phyloP scores from a whole-genome alignment of 139 green algal genomes.

The Monoraphidium neglectum region DNA sequence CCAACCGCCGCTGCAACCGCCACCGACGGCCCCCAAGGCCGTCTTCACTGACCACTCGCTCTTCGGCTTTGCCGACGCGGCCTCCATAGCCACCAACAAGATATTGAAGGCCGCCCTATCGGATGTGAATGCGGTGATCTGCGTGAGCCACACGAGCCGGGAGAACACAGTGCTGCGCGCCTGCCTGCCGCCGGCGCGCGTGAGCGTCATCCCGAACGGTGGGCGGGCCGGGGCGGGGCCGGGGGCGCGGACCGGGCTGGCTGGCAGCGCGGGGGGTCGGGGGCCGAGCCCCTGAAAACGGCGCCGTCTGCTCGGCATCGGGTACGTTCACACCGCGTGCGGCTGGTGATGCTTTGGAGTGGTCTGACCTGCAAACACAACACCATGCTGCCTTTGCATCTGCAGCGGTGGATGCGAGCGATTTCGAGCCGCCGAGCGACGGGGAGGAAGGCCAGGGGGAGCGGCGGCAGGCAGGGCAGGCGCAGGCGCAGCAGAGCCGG shows the following conservation, averaged over 20 bases:
- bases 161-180: conserved; percentile 96
- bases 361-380: too few species aligned
- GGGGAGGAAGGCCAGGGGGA: too few species aligned
- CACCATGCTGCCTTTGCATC: too few species aligned
- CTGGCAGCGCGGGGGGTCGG: too few species aligned
- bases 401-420: conserved; percentile 81
- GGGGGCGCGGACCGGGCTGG: too few species aligned
- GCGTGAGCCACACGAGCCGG: conserved; percentile 94
- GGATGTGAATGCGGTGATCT: conserved; percentile 83
- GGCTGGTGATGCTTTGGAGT: too few species aligned
- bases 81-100: conserved; percentile 93
- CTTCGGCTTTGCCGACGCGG: conserved; percentile 91
- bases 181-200: conserved; percentile 77
- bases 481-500: too few species aligned
- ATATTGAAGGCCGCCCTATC: conserved; percentile 78
- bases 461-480: too few species aligned
- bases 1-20: conserved; percentile 73
- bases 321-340: too few species aligned
- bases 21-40: conserved; percentile 70
- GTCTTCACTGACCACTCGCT: conserved; percentile 99
- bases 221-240: neutral
- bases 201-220: conserved; percentile 98
- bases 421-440: conserved; percentile 66
- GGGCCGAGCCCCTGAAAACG: too few species aligned
- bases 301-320: too few species aligned